Percentiles rank a stretch among this genome's conserved stretches.
phyloP scores from a whole-genome alignment of 345 rosid genomes.

The Eucalyptus guilfoylei region DNA sequence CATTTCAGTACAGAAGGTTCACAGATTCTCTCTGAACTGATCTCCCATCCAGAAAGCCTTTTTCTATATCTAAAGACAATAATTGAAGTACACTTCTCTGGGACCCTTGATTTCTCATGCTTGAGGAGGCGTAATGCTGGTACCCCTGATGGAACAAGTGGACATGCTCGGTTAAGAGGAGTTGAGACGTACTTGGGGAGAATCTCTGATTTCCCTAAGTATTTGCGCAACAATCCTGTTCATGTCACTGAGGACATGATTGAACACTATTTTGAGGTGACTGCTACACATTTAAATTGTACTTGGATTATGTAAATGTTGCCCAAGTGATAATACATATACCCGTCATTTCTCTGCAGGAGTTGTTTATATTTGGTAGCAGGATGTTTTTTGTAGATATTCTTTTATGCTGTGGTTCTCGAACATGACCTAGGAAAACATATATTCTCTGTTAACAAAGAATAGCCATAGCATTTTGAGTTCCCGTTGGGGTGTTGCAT shows the following conservation, averaged over 20 bases:
- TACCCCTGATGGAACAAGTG: conserved; percentile 26
- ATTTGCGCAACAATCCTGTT: conserved; percentile 57
- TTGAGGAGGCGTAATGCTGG: conserved; percentile 32
- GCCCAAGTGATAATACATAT: neutral
- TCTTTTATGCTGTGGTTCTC: neutral
- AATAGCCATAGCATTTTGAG: neutral
- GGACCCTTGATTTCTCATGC: conserved; percentile 57
- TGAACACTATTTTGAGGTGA: conserved; percentile 91
- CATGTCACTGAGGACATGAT: conserved; percentile 85
- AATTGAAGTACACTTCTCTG: conserved; percentile 80
- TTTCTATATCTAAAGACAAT: conserved; percentile 84
- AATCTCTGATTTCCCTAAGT: conserved; percentile 62
- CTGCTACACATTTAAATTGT: neutral
- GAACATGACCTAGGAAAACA: neutral
- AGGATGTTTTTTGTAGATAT: neutral
- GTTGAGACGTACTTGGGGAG: conserved; percentile 43
- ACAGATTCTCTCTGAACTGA: conserved; percentile 49
- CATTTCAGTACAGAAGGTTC: conserved; percentile 38
- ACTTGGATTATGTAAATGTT: neutral
- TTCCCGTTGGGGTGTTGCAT: neutral
- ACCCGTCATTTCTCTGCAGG: neutral
- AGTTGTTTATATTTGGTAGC: neutral
- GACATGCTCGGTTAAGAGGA: conserved; percentile 28
- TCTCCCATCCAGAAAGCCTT: conserved; percentile 64
- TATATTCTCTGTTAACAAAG: neutral